A percentile compares a stretch with the other conserved stretches of the same genome.
Conservation (phyloP, 345 rosid genomes). For the Syzygium jambos region DNA sequence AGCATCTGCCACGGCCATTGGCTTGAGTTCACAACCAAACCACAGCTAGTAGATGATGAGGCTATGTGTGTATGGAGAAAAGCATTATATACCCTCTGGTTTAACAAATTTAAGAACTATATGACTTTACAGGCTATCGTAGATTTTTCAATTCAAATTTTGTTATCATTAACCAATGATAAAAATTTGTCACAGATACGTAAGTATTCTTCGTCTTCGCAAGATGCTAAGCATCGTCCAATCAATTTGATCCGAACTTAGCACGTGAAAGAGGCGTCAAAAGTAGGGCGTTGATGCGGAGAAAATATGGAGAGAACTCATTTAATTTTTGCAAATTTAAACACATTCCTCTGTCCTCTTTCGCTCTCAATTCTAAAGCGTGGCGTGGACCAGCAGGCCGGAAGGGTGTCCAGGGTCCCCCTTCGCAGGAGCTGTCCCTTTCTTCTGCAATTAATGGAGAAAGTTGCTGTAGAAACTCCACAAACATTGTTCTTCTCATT, state of each 20-base stretch:
- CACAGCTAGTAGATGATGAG: fast-evolving
- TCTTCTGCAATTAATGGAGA: not conserved
- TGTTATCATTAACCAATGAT: too few relatives aligned
- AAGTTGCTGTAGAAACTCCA: not conserved
- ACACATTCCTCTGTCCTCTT: too few relatives aligned
- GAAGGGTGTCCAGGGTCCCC: not conserved
- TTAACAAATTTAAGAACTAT: not conserved
- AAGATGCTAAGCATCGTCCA: not conserved
- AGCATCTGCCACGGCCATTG: fast-evolving
- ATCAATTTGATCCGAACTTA: not conserved
- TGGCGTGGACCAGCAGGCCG: not conserved
- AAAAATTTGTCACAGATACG: too few relatives aligned
- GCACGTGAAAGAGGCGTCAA: not conserved
- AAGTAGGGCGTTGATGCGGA: not conserved
- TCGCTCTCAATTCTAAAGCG: not conserved
- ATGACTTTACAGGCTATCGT: not conserved
- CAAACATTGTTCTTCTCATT: not conserved
- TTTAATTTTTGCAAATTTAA: not conserved
- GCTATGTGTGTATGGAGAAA: not conserved
- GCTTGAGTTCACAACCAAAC: not conserved
- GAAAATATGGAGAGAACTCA: not conserved
- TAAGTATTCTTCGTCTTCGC: not conserved
- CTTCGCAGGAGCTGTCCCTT: not conserved
- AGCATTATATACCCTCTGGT: too few relatives aligned
- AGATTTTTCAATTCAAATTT: not conserved